These are phyloP conservation scores for Exophiala dermatitidis DNA, from an alignment of 2,329 filamentous ascomycete species.

Conservation along the genomic window DNA sequence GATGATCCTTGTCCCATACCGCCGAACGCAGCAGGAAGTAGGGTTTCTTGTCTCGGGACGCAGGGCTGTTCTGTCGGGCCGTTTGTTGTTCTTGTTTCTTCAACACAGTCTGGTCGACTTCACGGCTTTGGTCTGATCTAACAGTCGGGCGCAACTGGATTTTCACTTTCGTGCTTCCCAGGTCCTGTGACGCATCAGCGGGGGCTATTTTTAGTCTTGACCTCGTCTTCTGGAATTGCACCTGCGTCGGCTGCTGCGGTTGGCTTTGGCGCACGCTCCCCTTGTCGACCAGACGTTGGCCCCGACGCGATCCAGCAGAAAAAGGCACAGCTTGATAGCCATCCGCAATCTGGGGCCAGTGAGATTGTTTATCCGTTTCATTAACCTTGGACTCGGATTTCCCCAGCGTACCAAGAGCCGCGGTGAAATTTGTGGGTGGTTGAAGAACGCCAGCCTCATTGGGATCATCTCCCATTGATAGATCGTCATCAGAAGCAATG, in stretches of 20 bases:
- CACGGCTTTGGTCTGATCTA: too few relatives aligned
- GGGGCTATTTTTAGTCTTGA: too few relatives aligned
- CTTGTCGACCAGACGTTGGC: slow-evolving; percentile 12
- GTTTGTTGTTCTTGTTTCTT: background rate
- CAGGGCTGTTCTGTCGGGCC: background rate
- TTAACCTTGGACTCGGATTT: background rate
- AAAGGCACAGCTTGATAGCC: background rate
- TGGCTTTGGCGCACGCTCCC: background rate
- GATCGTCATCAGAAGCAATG: background rate
- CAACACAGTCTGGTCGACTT: background rate
- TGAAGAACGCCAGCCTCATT: background rate
- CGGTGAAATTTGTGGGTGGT: background rate
- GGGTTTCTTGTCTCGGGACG: background rate
- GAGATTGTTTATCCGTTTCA: background rate
- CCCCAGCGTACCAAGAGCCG: background rate
- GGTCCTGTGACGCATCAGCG: too few relatives aligned
- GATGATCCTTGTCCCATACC: too few relatives aligned
- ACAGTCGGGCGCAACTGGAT: too few relatives aligned
- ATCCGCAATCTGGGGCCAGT: background rate
- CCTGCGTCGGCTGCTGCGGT: background rate
- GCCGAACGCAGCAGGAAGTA: too few relatives aligned
- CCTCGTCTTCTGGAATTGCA: too few relatives aligned
- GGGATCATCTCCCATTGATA: too few relatives aligned
- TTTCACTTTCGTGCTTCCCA: too few relatives aligned
- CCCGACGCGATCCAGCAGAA: slow-evolving; percentile 10